phyloP scores from a whole-genome alignment of 73 alveolate species.

The Durusdinium trenchii region DNA sequence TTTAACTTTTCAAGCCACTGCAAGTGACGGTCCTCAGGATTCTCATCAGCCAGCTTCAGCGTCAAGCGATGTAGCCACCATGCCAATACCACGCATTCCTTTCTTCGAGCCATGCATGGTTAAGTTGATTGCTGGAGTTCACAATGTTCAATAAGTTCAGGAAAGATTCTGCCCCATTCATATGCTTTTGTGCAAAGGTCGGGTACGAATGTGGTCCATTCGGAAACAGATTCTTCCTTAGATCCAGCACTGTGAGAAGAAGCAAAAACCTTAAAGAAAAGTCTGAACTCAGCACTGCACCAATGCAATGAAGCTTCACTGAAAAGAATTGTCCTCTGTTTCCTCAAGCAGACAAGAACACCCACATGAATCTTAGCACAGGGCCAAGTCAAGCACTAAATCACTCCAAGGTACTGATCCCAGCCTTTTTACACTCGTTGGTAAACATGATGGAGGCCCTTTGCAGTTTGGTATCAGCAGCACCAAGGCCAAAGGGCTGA shows the following conservation, averaged over 20 bases:
- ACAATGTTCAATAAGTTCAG: not conserved
- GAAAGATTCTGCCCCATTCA: slow-evolving; percentile 13
- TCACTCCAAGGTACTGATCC: not conserved
- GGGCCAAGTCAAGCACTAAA: not conserved
- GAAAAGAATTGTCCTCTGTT: too few species aligned
- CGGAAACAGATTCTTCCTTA: not conserved
- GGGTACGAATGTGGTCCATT: not conserved
- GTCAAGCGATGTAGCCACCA: not conserved
- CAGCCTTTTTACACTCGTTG: not conserved
- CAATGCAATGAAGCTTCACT: not conserved
- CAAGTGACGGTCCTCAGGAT: not conserved
- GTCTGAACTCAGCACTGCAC: not conserved
- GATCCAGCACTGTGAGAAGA: not conserved
- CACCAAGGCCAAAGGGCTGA: too few species aligned
- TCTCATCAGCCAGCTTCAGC: not conserved
- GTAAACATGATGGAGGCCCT: not conserved
- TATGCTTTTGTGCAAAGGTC: not conserved
- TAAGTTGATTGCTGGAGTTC: not conserved
- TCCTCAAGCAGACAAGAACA: too few species aligned
- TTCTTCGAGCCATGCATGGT: too few species aligned
- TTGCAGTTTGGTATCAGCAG: not conserved
- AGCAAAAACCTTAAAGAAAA: not conserved
- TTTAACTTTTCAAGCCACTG: not conserved
- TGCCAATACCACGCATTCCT: slow-evolving; percentile 13
- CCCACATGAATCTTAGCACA: not conserved